Evolutionary conservation across 1,284 basidiomycete species (phyloP).

Genomic region (Neotropicomus parvogracilis): DNA sequence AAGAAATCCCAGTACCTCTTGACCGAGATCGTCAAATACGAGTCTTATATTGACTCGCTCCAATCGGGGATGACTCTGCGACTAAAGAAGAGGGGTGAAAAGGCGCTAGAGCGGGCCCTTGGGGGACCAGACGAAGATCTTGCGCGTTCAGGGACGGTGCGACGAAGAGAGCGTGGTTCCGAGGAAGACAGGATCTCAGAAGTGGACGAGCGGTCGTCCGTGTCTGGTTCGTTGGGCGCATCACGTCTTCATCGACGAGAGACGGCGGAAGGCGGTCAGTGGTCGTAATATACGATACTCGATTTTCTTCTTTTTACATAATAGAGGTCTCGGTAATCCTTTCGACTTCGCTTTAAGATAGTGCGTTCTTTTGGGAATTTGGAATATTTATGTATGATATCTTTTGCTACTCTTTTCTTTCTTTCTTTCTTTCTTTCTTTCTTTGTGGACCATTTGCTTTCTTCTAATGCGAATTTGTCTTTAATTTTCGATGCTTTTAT

Average conservation of each 20-base stretch:
- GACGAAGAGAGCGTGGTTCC: conserved; percentile 49
- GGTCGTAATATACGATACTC: conserved; percentile 21
- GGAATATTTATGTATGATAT: conserved; percentile 35
- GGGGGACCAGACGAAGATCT: conserved; percentile 46
- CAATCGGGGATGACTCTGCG: conserved; percentile 76
- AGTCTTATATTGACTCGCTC: conserved; percentile 90
- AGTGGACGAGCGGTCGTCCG: conserved; percentile 20
- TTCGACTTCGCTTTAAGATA: too few relatives aligned
- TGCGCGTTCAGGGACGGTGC: conserved; percentile 36
- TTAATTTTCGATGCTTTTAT: too few relatives aligned
- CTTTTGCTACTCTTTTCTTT: conserved; percentile 5
- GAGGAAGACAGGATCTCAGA: conserved; percentile 40
- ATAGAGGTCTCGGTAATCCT: conserved; percentile 10
- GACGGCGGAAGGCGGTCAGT: conserved; percentile 38
- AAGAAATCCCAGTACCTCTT: conserved; percentile 85
- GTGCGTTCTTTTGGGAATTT: conserved; percentile 6
- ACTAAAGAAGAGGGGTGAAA: conserved; percentile 82
- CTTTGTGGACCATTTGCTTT: conserved; percentile 6
- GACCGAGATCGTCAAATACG: conserved; percentile 92
- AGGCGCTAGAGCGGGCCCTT: conserved; percentile 75
- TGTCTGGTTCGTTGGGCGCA: not conserved
- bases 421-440: too few relatives aligned
- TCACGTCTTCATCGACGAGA: conserved; percentile 44
- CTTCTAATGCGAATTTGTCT: too few relatives aligned
- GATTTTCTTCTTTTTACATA: conserved; percentile 10